Percentiles rank a stretch among this genome's conserved stretches.
These are phyloP conservation scores for Maudiozyma humilis DNA, from an alignment of 1,139 yeast species.

Conservation along the genomic window DNA sequence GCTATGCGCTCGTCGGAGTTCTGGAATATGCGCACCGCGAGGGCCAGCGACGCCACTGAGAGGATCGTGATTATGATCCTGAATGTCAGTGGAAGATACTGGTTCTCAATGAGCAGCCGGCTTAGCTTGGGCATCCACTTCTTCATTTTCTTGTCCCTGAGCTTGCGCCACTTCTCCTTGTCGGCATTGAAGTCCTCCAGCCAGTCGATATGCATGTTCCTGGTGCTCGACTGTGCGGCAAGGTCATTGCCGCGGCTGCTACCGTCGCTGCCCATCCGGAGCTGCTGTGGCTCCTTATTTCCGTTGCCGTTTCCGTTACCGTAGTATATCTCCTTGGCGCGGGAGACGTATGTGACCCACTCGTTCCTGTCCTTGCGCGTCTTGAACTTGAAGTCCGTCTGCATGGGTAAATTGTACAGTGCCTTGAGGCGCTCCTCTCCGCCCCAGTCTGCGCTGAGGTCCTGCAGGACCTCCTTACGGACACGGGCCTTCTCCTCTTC, in stretches of 20 bases:
- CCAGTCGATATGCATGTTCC: slow-evolving; percentile 11
- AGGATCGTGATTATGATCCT: slow-evolving; percentile 60
- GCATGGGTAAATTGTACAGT: slow-evolving; percentile 42
- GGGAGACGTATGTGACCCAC: slow-evolving; percentile 25
- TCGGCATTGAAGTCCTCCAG: slow-evolving; percentile 22
- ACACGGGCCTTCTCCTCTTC: slow-evolving; percentile 23
- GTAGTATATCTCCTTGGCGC: slow-evolving; percentile 27
- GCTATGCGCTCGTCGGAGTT: slow-evolving; percentile 34
- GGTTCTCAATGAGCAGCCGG: slow-evolving; percentile 59
- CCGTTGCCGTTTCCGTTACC: slow-evolving; percentile 6
- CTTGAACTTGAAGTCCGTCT: slow-evolving; percentile 24
- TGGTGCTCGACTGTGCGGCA: neutral
- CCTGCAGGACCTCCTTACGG: slow-evolving; percentile 24
- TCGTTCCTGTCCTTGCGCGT: slow-evolving; percentile 27
- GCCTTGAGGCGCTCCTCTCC: slow-evolving; percentile 57
- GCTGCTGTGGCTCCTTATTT: slow-evolving; percentile 6
- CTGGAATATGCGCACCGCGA: slow-evolving; percentile 57
- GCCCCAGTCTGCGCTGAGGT: slow-evolving; percentile 51
- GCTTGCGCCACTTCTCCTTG: slow-evolving; percentile 26
- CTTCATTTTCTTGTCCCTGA: slow-evolving; percentile 46
- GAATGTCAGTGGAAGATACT: slow-evolving; percentile 70
- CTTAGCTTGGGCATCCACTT: slow-evolving; percentile 57
- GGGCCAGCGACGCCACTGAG: slow-evolving; percentile 53
- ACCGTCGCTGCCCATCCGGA: neutral
- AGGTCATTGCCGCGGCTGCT: neutral